phyloP scores from a whole-genome alignment of 2,329 filamentous ascomycete genomes.

The Stemphylium lycopersici region DNA sequence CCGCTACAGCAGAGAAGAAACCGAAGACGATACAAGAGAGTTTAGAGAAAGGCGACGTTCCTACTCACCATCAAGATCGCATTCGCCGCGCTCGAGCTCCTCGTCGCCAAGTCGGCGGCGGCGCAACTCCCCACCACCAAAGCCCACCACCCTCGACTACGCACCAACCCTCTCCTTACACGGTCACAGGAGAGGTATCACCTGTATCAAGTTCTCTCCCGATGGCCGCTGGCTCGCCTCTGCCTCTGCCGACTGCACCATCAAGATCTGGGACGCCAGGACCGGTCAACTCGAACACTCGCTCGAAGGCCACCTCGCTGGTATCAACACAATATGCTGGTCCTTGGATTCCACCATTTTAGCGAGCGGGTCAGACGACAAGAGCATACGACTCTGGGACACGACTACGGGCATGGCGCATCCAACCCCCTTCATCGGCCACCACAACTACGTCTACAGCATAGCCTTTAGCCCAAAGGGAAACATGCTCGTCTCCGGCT shows the following conservation, averaged over 20 bases:
- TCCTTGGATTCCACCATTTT: slow-evolving; percentile 85
- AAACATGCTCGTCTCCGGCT: slow-evolving; percentile 93
- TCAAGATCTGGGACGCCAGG: slow-evolving; percentile 86
- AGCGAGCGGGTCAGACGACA: slow-evolving; percentile 93
- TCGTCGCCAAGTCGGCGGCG: slow-evolving; percentile 23
- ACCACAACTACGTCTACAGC: slow-evolving; percentile 95
- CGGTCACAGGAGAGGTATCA: slow-evolving; percentile 80
- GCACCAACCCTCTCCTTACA: slow-evolving; percentile 71
- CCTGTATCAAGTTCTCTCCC: slow-evolving; percentile 88
- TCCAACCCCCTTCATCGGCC: slow-evolving; percentile 72
- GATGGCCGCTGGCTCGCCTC: slow-evolving; percentile 90
- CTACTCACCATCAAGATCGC: slow-evolving; percentile 26
- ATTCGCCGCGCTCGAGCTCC: slow-evolving; percentile 21
- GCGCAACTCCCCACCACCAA: slow-evolving; percentile 49
- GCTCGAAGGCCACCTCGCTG: slow-evolving; percentile 90
- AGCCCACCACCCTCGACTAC: slow-evolving; percentile 69
- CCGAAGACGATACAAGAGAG: slow-evolving; percentile 38
- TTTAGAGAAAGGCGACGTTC: slow-evolving; percentile 31
- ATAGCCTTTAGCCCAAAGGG: slow-evolving; percentile 97
- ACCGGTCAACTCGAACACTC: slow-evolving; percentile 85
- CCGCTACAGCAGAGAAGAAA: slow-evolving; percentile 43
- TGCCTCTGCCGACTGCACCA: slow-evolving; percentile 81
- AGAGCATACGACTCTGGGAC: slow-evolving; percentile 93
- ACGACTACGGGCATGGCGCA: slow-evolving; percentile 64
- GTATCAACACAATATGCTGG: slow-evolving; percentile 93